Evolutionary conservation across 2,329 filamentous ascomycete species (phyloP), one percentile per base, ranked within the genome.

Genomic region (Aspergillus jensenii): DNA sequence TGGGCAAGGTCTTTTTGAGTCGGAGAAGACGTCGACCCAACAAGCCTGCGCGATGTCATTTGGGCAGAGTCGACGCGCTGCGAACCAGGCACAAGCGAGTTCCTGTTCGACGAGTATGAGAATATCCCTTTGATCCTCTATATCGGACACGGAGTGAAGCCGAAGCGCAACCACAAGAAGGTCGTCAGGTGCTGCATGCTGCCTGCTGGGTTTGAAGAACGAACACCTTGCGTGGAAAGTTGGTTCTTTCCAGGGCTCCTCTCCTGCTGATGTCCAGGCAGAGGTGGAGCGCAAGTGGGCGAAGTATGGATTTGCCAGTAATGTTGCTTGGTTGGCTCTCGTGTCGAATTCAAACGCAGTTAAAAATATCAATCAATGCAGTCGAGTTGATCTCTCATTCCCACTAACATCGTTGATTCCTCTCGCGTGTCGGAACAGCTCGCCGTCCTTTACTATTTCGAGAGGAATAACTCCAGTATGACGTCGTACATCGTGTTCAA

Each of bases 21-120:
- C 0, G 80, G 81, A 1, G 77, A 81, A 1, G 80, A 83, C 56
- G 78, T 83, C 52, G 78, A 82, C 48, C 68, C 78, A 0, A 79
- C 78, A 58, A 62, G 78, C 50, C 59, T 60, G 17, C 76, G 77
- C 43, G 78, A 82, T 37, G 75, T 83, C 7, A 76, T 81, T 49
- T 83, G 76, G 76, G 80, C 80, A 0, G 81, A 79, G 56, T 70
- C 67, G 15, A 82, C 80, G 0, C 72, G 79, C 1, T 83, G 80
- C 58, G 72, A 79, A 0, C 79, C 79, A 0, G 69, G 67, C 1
- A 62, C 67, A 3, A 79, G 81, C 45, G 79, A 82, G 62, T 72
- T 68, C 3, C 70, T 76, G 56, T 82, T 74, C 51, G 75, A 80
- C 17, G 75, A 82, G 73, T 76, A 4, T 62, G 60, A 1, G 77